Conservation (phyloP, 2,329 filamentous ascomycete species). For the Dothideomycetes sp. region DNA sequence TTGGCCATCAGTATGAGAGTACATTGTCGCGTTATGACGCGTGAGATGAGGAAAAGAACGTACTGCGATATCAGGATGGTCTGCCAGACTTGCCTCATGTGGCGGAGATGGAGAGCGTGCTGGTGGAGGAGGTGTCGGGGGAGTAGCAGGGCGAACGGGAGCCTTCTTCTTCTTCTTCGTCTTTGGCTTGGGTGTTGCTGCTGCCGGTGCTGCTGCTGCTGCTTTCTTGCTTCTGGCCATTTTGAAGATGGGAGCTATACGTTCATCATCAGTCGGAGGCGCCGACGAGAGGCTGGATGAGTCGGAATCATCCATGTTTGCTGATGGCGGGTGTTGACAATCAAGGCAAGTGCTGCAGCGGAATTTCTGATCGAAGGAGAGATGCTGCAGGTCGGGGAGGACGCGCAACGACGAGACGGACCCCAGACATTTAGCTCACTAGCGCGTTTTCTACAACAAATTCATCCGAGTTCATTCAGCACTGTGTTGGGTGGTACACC, state of each 20-base stretch:
- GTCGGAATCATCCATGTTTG: conserved; percentile 46
- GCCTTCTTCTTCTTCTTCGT: conserved; percentile 27
- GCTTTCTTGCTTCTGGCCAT: conserved; percentile 17
- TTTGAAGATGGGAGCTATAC: conserved; percentile 30
- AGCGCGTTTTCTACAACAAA: no score
- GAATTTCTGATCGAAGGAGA: background rate
- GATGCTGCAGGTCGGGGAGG: no score
- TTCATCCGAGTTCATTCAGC: no score
- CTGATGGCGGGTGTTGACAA: no score
- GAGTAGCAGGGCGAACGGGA: conserved; percentile 42
- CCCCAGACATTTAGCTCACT: no score
- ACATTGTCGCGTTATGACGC: conserved; percentile 22
- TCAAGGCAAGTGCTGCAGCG: no score
- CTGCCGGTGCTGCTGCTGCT: no score
- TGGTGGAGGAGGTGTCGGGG: conserved; percentile 27
- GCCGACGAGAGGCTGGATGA: conserved; percentile 51
- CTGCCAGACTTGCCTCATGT: conserved; percentile 80
- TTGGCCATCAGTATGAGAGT: conserved; percentile 34
- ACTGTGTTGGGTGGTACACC: no score
- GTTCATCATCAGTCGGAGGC: conserved; percentile 50
- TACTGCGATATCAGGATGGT: conserved; percentile 88
- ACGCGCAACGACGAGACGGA: no score
- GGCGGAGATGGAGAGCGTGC: conserved; percentile 82
- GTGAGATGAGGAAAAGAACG: conserved; percentile 35
- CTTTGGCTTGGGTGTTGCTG: no score